Evolutionary conservation across 2,329 filamentous ascomycete genomes (phyloP), one percentile per base, ranked within the genome.

Genomic region (Diaporthe citri): DNA sequence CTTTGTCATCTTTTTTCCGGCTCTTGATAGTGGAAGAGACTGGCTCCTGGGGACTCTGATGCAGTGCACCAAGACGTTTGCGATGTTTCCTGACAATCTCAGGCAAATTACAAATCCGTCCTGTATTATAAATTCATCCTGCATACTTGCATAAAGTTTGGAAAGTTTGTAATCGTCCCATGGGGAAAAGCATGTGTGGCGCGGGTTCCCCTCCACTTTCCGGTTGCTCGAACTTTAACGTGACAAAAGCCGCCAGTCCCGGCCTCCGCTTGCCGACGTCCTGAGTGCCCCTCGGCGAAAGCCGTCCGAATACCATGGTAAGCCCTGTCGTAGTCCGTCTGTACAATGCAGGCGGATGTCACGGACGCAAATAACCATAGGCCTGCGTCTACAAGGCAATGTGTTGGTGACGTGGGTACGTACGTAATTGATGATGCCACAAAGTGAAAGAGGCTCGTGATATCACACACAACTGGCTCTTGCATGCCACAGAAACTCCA

Each of bases 181-280:
- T 8, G 12, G 7, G 22, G 13, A 10, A 17, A 62, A 17, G 8
- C 7, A 17, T 3, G 2, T 46, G 59, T 31, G 28, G 41, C 25
- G 28, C 28, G 28, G 28, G 15, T 3, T 34, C 8, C 10, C 43
- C 60, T 66, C 41, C 60, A 66, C 43, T 36, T 66, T 28, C 60
- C 60, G 60, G 41, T 22, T 4, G 17, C 20, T 15, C 34, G 43
- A 66, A 66, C 39, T 36, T 51, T 66, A 34, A 31, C 12, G 9
- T 34, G 41, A 20, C 20, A 17, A 20, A 31, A 15, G 43, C 4
- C 60, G 10, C 41, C 60, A 34, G 36, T 17, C 43, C 60, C 28
- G 60, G 60, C 60, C 13, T 66, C 60, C 60, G 60, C 43, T 66
- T 51, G 43, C 60, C 60, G 60, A 43, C 60, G 6, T 1, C 25